phyloP scores from a whole-genome alignment of 106 monocot genomes.

The Platanthera zijinensis region DNA sequence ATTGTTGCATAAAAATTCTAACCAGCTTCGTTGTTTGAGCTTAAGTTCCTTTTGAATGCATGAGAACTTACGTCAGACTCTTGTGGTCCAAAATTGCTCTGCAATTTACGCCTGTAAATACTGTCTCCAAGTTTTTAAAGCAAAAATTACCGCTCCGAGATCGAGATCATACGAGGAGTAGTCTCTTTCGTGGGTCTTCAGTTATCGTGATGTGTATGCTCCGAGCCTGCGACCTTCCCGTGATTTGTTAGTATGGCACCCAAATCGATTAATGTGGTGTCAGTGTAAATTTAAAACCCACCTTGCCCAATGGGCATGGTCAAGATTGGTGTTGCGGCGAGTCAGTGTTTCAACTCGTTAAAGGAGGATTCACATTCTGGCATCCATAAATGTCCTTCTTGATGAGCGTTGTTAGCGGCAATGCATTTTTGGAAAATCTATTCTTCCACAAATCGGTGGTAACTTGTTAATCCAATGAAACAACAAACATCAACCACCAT shows the following conservation, averaged over 20 bases:
- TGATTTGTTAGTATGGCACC: neutral
- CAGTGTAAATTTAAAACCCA: neutral
- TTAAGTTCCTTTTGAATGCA: no score
- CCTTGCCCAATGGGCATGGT: neutral
- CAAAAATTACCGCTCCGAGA: no score
- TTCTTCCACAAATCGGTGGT: neutral
- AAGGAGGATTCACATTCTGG: neutral
- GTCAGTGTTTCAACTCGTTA: neutral
- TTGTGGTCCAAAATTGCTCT: no score
- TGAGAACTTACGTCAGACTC: no score
- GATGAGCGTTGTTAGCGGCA: neutral
- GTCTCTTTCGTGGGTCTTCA: neutral
- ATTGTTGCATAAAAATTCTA: no score
- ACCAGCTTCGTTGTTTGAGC: no score
- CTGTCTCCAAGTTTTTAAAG: no score
- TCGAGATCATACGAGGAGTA: no score
- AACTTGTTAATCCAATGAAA: neutral
- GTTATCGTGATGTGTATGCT: neutral
- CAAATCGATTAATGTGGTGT: neutral
- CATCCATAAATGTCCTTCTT: neutral
- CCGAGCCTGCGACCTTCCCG: neutral
- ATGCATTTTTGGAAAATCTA: neutral
- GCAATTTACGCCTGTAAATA: no score
- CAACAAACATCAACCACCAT: neutral
- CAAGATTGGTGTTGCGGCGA: neutral